Base-by-base conservation (phyloP, 768 basidiomycete genomes). In the Lactifluus subvellereus region DNA sequence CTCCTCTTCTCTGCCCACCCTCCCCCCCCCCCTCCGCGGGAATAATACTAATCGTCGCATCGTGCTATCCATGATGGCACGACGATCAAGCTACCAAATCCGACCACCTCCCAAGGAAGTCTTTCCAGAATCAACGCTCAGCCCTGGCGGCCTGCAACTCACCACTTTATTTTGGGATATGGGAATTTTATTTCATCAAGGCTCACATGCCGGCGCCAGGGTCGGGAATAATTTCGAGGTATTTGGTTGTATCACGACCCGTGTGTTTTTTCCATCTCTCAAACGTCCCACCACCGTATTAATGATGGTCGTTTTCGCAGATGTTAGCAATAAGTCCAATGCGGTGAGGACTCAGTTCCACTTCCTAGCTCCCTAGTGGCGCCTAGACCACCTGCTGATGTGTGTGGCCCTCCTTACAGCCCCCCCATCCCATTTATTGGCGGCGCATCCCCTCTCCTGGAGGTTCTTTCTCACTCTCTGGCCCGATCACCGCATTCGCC, bases 121-220 rank as follows among this genome's bases (percentile, higher is more conserved):
- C 42, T 66, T 66, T 59, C 66, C 66, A 6, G 66, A 66, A 59
- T 59, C 61, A n/a, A 58, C 66, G 8, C 66, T 59, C 58, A 59
- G 62, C 54, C 62, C 66, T 27, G 57, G 59, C 3, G 60, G 66
- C 54, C 59, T 66, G 64, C 66, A 67, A 16, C 59, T 60, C 42
- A 67, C 66, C 27, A 67, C 66, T 1, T 33, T 67, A 30, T 61
- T 66, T 49, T 67, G 66, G 66, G 63, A 66, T 30, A 33, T 38
- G 22, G 64, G 59, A 43, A 65, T 66, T 7, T 43, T 65, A 43
- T 67, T 67, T 49, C 64, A 67, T 37, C 49, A 54, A 55, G 55
- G 62, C 43, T 60, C 66, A 27, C 66, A 67, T 43, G 59, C 59
- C 7, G 64, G 66, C 22, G 58, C 57, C 43, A 58, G 59, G 51